Evolutionary conservation across 495 filamentous ascomycete genomes (phyloP).

Genomic region (Podospora sp.): DNA sequence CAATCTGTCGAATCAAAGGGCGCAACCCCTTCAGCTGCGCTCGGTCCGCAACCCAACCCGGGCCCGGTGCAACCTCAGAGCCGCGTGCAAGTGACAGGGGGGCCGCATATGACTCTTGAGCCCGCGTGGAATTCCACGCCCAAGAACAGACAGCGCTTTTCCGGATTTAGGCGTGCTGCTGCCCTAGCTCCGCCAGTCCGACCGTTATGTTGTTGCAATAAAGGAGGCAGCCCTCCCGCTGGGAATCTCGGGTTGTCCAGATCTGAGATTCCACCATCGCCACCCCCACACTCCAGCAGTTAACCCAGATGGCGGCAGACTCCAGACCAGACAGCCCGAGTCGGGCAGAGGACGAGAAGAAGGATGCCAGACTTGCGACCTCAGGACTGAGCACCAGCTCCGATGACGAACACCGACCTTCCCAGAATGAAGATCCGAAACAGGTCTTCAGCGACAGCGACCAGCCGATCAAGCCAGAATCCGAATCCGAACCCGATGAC

Average conservation of each 20-base stretch:
- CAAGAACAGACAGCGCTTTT: neutral
- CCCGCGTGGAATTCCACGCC: neutral
- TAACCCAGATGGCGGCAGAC: neutral
- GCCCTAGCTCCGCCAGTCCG: neutral
- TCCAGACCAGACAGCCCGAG: neutral
- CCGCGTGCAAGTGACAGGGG: neutral
- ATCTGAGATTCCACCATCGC: neutral
- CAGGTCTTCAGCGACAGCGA: neutral
- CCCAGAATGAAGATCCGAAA: neutral
- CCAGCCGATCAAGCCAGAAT: neutral
- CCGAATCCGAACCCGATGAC: conserved; percentile 3
- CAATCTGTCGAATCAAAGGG: neutral
- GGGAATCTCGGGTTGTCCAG: neutral
- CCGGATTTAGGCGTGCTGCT: neutral
- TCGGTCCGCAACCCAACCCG: neutral
- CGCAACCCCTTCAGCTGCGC: neutral
- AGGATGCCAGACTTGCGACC: neutral
- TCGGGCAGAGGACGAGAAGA: neutral
- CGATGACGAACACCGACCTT: neutral
- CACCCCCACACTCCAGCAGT: neutral
- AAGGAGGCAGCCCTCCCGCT: neutral
- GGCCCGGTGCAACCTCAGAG: neutral
- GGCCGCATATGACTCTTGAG: neutral
- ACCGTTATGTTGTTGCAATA: neutral
- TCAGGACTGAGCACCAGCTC: neutral